phyloP scores from a whole-genome alignment of 2,329 filamentous ascomycete genomes.

The Emericellopsis cladophorae region DNA sequence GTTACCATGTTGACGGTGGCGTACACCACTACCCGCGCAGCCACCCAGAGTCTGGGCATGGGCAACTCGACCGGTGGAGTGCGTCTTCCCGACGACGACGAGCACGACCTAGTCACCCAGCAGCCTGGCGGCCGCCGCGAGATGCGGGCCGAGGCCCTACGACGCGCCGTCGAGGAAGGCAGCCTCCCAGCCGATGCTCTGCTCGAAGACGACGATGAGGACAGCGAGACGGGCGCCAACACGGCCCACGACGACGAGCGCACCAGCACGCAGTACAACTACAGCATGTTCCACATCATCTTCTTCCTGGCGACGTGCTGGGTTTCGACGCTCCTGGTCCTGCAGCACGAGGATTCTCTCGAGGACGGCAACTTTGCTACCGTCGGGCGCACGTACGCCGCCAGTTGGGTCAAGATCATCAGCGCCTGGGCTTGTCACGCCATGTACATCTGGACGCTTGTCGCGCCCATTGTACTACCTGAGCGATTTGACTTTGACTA shows the following conservation, averaged over 20 bases:
- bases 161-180: conserved; percentile 83
- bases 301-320: conserved; percentile 94
- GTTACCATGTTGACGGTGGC: conserved; percentile 95
- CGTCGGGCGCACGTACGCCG: conserved; percentile 90
- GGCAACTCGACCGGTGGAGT: conserved; percentile 40
- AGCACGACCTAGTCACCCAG: conserved; percentile 78
- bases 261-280: conserved; percentile 85
- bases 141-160: conserved; percentile 86
- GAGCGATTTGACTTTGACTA: conserved; percentile 60
- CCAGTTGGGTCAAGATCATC: conserved; percentile 98
- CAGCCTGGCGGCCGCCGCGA: conserved; percentile 71
- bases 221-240: conserved; percentile 50
- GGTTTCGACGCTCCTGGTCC: conserved; percentile 78
- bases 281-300: conserved; percentile 90
- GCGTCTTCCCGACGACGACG: conserved; percentile 55
- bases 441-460: conserved; percentile 86
- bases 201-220: conserved; percentile 58
- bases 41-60: conserved; percentile 75
- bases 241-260: conserved; percentile 77
- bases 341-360: conserved; percentile 57
- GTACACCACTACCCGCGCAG: conserved; percentile 92
- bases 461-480: conserved; percentile 75
- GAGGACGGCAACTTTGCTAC: conserved; percentile 68
- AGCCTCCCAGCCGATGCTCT: conserved; percentile 84
- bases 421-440: conserved; percentile 94